Conservation (phyloP, 371 early-diverging fungal species). For the Mucor circinelloides region DNA sequence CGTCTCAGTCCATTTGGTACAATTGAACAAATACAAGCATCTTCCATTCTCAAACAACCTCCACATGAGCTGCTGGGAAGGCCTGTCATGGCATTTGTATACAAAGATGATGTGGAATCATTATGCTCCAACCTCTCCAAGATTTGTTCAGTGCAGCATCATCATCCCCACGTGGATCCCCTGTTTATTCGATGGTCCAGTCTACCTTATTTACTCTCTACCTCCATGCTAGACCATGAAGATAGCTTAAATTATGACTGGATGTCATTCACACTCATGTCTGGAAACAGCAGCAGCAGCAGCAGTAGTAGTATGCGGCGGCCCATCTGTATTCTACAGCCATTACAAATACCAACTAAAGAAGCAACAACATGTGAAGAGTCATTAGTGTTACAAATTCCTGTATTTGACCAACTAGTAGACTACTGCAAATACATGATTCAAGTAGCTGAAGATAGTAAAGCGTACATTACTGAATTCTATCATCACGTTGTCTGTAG, state of each 20-base stretch:
- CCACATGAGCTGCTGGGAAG: constrained; percentile 13
- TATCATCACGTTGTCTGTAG: constrained; percentile 6
- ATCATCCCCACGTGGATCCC: background rate
- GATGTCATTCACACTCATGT: constrained; percentile 21
- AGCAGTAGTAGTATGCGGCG: background rate
- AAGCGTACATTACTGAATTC: constrained; percentile 17
- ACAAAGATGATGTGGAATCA: constrained; percentile 21
- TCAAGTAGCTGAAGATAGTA: background rate
- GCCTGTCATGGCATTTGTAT: constrained; percentile 30
- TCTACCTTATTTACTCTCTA: constrained; percentile 6
- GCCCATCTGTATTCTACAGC: constrained; percentile 12
- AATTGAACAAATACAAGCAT: constrained; percentile 21
- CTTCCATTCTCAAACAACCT: constrained; percentile 11
- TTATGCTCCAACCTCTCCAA: constrained; percentile 17
- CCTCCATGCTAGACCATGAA: background rate
- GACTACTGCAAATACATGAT: background rate
- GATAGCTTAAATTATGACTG: constrained; percentile 22
- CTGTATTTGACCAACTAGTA: constrained; percentile 13
- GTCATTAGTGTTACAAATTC: constrained; percentile 1
- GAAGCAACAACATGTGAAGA: background rate
- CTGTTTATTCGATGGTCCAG: constrained; percentile 29
- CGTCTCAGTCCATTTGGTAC: constrained; percentile 28
- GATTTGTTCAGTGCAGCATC: background rate
- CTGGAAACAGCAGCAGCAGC: background rate
- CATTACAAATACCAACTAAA: constrained; percentile 6